Base-by-base conservation (phyloP, 73 alveolate species). In the Stentor coeruleus region DNA sequence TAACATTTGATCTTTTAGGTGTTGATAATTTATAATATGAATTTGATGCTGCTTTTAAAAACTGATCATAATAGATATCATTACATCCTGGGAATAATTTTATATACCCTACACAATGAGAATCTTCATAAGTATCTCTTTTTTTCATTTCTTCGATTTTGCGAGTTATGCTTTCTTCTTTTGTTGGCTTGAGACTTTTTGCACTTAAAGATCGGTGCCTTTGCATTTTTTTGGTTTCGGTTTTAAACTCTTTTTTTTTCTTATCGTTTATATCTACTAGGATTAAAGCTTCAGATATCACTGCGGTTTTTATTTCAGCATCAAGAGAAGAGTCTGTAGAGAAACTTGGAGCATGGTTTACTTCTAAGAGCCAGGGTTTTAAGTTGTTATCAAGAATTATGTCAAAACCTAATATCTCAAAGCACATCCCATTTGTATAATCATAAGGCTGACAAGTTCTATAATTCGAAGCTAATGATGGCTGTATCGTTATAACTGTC, bases 351-450 rank as follows among this genome's bases (percentile, higher is more conserved):
- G 94, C 74, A 80, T 91, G 91, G 81, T 91, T 91, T 1, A 92
- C 94, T 92, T 94, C 98, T 6, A 94, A 84, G 33, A 94, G 91
- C 84, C 86, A 94, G 31, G 95, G 93, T 83, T 86, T 90, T 35
- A 84, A 76, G 77, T 92, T 86, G 49, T 74, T 82, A 66, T 85
- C 91, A 28, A 88, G 58, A 30, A 88, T 79, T n/a, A 88, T 59
- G 55, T 87, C 93, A 59, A 87, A 87, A 1, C 93, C 93, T 4
- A 87, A 81, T 58, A 87, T 74, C 74, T 88, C 94, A 72, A 88
- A 88, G 37, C 91, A 88, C 82, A 88, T 49, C n/a, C 90, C 80
- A 41, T 88, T 82, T 35, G 74, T 57, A 59, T 59, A 2, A 26
- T 82, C 87, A 15, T 73, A 58, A 3, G 87, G 87, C 35, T 82